Evolutionary conservation across 2,329 filamentous ascomycete genomes (phyloP), one percentile per base, ranked within the genome.

Genomic region (Rhynchosporium secalis): DNA sequence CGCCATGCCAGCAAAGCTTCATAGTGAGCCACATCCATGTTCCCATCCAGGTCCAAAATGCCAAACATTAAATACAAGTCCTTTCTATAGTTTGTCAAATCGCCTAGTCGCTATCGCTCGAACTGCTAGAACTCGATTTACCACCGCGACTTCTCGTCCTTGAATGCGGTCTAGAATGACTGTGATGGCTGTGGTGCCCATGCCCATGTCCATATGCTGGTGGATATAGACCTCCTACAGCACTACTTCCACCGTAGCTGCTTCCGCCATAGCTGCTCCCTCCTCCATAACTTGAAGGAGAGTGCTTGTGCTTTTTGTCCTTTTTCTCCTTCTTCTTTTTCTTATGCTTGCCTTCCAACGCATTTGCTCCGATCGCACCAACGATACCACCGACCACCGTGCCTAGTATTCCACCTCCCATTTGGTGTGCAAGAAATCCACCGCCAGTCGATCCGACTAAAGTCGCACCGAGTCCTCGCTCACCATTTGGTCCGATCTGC

Each of bases 291-390:
- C 33, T 36, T 10, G 33, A 36, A 7, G 62, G 52, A 20, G 65
- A 54, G 13, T 65, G 40, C 26, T 58, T 59, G 46, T 70, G 48
- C 20, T 69, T 68, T 61, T 74, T 68, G 46, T 71, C 66, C 56
- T 72, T 65, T 51, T 72, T 69, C 61, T 73, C 69, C 58, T 73
- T 70, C 67, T 76, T 73, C 10, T 73, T 62, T 20, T 73, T 72
- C 71, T 78, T 74, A 7, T 78, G 46, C 60, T 80, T 78, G 58
- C 78, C 69, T 70, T 81, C 80, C 43, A 84, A 70, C 20, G 79
- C 74, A 66, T 85, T 85, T 7, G 83, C 83, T 2, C 79, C 80
- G 12, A 85, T 76, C 0, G 82, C 83, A 29, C 84, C 84, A 10
- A 79, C 81, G 1, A 83, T 77, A 7, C 79, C 75, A 0, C 83